Evolutionary conservation across 768 basidiomycete genomes (phyloP), one percentile per base, ranked within the genome.

Genomic region (Boletus sensibilis): DNA sequence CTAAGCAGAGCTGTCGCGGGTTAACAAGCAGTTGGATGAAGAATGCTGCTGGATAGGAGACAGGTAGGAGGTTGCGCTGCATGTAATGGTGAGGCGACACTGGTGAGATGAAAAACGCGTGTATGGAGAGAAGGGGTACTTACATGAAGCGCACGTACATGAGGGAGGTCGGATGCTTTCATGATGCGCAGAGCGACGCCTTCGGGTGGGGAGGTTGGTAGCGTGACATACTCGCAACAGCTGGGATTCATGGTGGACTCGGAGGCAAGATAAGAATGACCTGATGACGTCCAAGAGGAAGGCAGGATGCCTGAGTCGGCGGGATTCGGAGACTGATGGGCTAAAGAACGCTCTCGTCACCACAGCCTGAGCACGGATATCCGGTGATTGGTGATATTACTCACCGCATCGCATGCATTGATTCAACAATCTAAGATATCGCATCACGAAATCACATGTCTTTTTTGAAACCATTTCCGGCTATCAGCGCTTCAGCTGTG

Each of bases 21-120:
- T 72, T 65, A 8, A 73, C 50, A 10, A 73, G 62, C 20, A 71
- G 68, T 35, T 71, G 70, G 23, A 73, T 39, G 45, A 73, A 71
- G 51, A 71, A 71, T n/a, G 72, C 52, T 2, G 53, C 18, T 11
- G 70, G 70, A 50, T 71, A 71, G 47, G 65, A 55, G 46, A 63
- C 53, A 12, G 70, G 66, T 10, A 71, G 58, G 35, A 71, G 64
- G 33, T 43, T 59, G 31, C 55, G 62, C 70, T 71, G 41, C 3
- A 21, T n/a, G 25, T 20, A 25, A 41, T 20, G 35, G 27, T 10
- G 14, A 35, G 35, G 27, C 16, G 14, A 35, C 25, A 3, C 14
- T 27, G 16, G 53, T 58, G 18, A 67, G 59, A 48, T 35, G 20
- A 39, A 48, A 33, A 16, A 20, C 11, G 8, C 13, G 21, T 51